These are phyloP conservation scores for Dipodascus geniculatus DNA, from an alignment of 805 yeast species.

Conservation along the genomic window DNA sequence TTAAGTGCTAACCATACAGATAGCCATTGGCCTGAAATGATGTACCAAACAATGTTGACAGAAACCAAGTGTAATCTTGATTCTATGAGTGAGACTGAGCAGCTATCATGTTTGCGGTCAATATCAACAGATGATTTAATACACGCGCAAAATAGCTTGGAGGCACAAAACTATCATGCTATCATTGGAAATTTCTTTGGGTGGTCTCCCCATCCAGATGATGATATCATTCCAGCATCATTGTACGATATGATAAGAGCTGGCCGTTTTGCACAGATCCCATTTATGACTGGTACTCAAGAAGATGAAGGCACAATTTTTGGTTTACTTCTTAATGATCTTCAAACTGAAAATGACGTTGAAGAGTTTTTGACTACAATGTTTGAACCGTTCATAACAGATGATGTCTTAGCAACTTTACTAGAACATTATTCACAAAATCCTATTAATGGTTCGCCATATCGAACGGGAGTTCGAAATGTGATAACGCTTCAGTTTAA, in stretches of 20 bases:
- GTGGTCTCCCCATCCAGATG: slow-evolving; percentile 10
- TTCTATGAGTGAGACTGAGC: neutral
- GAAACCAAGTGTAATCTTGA: neutral
- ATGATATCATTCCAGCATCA: slow-evolving; percentile 5
- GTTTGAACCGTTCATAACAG: neutral
- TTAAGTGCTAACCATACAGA: neutral
- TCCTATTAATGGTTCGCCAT: neutral
- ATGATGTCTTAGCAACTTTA: neutral
- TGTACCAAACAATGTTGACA: neutral
- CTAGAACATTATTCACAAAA: neutral
- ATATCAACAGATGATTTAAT: neutral
- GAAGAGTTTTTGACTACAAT: neutral
- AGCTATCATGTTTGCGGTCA: neutral
- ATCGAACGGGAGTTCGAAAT: neutral
- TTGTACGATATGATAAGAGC: slow-evolving; percentile 4
- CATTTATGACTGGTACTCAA: neutral
- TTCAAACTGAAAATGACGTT: neutral
- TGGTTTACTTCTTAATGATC: neutral
- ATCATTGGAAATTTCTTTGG: neutral
- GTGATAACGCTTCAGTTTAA: neutral
- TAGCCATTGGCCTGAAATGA: neutral
- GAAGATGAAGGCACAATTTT: slow-evolving; percentile 1
- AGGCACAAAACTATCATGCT: neutral
- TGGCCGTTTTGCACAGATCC: neutral
- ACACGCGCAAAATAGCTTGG: neutral